These are phyloP conservation scores for Pythium brachiatum DNA, from an alignment of 352 stramenopile species.

Conservation along the genomic window DNA sequence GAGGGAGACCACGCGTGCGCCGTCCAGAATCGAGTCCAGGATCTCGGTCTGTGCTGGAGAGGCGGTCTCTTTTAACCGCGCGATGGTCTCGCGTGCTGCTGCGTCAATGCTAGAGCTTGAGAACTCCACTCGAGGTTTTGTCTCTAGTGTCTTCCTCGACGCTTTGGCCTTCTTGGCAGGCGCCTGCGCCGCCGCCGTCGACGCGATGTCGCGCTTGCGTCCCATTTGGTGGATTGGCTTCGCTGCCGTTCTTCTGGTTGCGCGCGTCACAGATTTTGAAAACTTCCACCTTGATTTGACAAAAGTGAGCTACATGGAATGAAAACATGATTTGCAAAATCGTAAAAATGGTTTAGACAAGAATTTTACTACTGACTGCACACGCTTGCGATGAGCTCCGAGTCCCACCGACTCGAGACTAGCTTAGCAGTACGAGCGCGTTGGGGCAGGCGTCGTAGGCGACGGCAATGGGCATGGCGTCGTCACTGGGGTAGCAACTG, in stretches of 20 bases:
- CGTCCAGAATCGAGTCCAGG: constrained; percentile 7
- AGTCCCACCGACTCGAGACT: too few relatives aligned
- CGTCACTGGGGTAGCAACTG: background rate
- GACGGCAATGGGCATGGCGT: background rate
- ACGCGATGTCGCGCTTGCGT: background rate
- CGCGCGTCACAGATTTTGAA: background rate
- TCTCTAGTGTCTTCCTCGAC: background rate
- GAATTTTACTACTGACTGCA: too few relatives aligned
- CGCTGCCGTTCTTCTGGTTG: background rate
- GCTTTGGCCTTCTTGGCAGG: background rate
- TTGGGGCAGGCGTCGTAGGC: background rate
- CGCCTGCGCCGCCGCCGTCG: background rate
- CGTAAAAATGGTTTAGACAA: background rate
- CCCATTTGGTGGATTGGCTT: background rate
- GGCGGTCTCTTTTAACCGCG: background rate
- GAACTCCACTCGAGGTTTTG: background rate
- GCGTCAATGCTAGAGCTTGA: constrained; percentile 7
- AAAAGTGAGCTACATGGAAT: background rate
- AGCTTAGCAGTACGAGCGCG: background rate
- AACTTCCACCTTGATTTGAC: constrained; percentile 3
- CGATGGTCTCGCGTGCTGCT: constrained; percentile 6
- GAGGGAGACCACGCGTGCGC: constrained; percentile 23
- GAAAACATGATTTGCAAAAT: background rate
- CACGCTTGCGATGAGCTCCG: too few relatives aligned
- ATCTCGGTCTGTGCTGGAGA: background rate